phyloP scores from a whole-genome alignment of 257 asterid species.

The Craterostigma plantagineum region DNA sequence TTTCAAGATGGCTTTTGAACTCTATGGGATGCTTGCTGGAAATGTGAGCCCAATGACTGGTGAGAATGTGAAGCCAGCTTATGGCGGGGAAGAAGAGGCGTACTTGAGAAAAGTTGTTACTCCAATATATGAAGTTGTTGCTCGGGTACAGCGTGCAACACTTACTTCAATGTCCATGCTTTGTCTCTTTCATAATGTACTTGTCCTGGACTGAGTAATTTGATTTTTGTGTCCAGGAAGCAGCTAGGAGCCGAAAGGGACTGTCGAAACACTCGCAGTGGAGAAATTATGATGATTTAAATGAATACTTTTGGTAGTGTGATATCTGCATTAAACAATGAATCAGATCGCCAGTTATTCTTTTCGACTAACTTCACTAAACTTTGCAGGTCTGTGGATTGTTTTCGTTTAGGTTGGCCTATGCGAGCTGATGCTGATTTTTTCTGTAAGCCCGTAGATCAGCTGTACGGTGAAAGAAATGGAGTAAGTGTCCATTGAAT shows the following conservation, averaged over 20 bases:
- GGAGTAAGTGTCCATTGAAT: constrained; percentile 20
- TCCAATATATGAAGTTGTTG: constrained; percentile 51
- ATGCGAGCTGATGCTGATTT: constrained; percentile 54
- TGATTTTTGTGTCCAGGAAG: constrained; percentile 24
- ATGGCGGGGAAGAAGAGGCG: constrained; percentile 67
- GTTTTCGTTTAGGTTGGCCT: constrained; percentile 72
- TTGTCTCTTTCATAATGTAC: no score
- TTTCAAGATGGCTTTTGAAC: constrained; percentile 56
- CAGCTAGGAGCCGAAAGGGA: constrained; percentile 36
- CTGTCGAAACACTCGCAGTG: constrained; percentile 43
- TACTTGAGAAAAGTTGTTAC: constrained; percentile 47
- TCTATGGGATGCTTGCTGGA: constrained; percentile 57
- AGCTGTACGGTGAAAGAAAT: constrained; percentile 21
- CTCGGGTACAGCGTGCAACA: constrained; percentile 21
- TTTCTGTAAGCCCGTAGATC: constrained; percentile 31
- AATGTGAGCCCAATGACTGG: constrained; percentile 59
- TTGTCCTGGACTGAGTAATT: no score
- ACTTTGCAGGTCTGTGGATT: constrained; percentile 35
- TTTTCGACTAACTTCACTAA: constrained; percentile 3
- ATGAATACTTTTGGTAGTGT: constrained; percentile 48
- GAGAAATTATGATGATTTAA: constrained; percentile 66
- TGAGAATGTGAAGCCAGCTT: constrained; percentile 62
- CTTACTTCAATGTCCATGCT: no score
- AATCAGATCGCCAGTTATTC: neutral
- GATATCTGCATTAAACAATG: constrained; percentile 1